Percentiles rank a stretch among this genome's conserved stretches.
Conservation (phyloP, 129 eudicot species). For the Solidago caesia region DNA sequence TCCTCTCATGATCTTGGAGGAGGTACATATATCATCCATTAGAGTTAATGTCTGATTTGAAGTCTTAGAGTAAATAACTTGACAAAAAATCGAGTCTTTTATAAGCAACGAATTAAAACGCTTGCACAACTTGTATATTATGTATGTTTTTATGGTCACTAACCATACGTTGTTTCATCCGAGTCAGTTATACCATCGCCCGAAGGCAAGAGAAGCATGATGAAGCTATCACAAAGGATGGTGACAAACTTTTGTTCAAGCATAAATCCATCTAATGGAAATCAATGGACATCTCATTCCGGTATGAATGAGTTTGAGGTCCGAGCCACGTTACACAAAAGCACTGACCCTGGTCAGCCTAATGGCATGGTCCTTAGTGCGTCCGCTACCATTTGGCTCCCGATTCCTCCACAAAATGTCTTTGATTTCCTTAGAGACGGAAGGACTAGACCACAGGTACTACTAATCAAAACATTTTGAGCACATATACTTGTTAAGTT, state of each 20-base stretch:
- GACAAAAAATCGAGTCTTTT: no score
- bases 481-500: no score
- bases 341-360: conserved; percentile 53
- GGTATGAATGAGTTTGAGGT: conserved; percentile 49
- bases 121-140: no score
- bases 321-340: conserved; percentile 45
- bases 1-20: conserved; percentile 54
- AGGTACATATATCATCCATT: conserved; percentile 27
- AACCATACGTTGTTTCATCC: neutral
- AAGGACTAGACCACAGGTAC: conserved; percentile 65
- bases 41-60: no score
- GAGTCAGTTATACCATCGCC: conserved; percentile 43
- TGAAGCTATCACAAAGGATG: conserved; percentile 67
- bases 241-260: conserved; percentile 56
- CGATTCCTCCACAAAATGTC: conserved; percentile 45
- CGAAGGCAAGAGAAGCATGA: conserved; percentile 66
- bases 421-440: conserved; percentile 57
- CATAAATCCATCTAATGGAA: conserved; percentile 43
- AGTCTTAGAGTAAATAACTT: no score
- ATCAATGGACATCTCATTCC: conserved; percentile 44
- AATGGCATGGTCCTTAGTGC: conserved; percentile 58
- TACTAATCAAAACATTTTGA: neutral
- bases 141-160: no score
- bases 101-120: no score
- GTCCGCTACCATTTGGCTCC: conserved; percentile 68